phyloP scores from a whole-genome alignment of 2,329 filamentous ascomycete genomes.

The Fusarium luffae region DNA sequence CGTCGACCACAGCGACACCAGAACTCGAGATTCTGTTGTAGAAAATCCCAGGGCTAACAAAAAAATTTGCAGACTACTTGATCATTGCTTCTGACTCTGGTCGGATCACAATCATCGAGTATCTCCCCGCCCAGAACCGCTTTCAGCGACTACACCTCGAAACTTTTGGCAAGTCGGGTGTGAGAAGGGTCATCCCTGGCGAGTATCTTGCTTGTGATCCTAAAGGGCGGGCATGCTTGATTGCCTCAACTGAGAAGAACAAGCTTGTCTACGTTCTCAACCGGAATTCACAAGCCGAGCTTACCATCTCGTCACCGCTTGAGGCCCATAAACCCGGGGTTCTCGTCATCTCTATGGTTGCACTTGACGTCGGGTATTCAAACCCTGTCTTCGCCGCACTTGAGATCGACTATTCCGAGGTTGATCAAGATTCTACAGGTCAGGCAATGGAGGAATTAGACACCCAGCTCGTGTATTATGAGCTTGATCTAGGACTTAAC shows the following conservation, averaged over 20 bases:
- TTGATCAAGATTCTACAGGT: slow-evolving; percentile 90
- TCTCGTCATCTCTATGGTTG: slow-evolving; percentile 86
- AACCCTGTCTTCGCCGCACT: slow-evolving; percentile 96
- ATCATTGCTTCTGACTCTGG: slow-evolving; percentile 96
- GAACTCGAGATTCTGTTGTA: slow-evolving; percentile 44
- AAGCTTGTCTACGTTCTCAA: slow-evolving; percentile 99
- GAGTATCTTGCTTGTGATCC: slow-evolving; percentile 97
- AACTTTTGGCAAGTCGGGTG: slow-evolving; percentile 97
- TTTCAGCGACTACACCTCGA: slow-evolving; percentile 93
- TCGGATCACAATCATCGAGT: slow-evolving; percentile 93
- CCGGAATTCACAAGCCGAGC: slow-evolving; percentile 90
- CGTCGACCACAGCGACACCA: slow-evolving; percentile 34
- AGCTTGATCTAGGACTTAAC: slow-evolving; percentile 94
- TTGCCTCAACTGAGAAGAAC: slow-evolving; percentile 97
- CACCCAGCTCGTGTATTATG: slow-evolving; percentile 95
- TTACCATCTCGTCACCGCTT: slow-evolving; percentile 95
- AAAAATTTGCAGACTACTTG: slow-evolving; percentile 79
- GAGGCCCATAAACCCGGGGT: slow-evolving; percentile 96
- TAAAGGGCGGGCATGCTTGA: slow-evolving; percentile 93
- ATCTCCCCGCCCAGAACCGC: slow-evolving; percentile 83
- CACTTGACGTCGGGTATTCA: slow-evolving; percentile 94
- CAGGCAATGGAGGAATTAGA: slow-evolving; percentile 84
- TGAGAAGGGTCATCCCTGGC: slow-evolving; percentile 91
- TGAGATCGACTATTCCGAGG: slow-evolving; percentile 92
- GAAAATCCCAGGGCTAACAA: slow-evolving; percentile 44